phyloP scores from a whole-genome alignment of 768 basidiomycete genomes.

The Psilocybe tampanensis region DNA sequence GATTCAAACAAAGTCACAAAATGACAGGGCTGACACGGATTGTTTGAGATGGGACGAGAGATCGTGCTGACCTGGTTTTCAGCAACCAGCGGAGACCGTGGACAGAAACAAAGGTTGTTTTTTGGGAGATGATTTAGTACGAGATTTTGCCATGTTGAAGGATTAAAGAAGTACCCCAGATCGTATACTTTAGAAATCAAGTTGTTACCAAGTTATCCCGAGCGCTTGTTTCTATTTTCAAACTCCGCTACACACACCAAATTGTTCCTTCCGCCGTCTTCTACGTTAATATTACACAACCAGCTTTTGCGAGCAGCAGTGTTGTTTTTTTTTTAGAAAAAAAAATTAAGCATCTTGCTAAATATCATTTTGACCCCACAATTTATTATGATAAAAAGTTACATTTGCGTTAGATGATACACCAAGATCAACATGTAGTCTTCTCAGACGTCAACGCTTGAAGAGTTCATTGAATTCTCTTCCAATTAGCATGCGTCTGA shows the following conservation, averaged over 20 bases:
- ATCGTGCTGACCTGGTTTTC: constrained; percentile 1
- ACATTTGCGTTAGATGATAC: too few relatives aligned
- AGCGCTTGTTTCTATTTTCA: constrained; percentile 13
- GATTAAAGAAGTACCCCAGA: constrained; percentile 16
- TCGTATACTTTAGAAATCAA: constrained; percentile 12
- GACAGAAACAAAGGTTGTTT: not conserved
- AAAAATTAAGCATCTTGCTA: too few relatives aligned
- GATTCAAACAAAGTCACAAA: constrained; percentile 1
- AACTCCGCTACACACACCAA: constrained; percentile 17
- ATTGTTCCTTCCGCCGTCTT: not conserved
- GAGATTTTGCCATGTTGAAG: constrained; percentile 6
- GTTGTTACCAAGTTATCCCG: constrained; percentile 11
- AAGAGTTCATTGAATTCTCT: constrained; percentile 85
- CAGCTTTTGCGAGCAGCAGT: too few relatives aligned
- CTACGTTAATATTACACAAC: not conserved
- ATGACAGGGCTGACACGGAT: constrained; percentile 20
- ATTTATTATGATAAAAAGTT: too few relatives aligned
- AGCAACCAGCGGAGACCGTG: constrained; percentile 7
- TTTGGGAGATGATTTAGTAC: not conserved
- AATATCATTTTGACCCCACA: too few relatives aligned
- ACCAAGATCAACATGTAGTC: too few relatives aligned
- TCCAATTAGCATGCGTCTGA: constrained; percentile 91
- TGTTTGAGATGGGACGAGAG: not conserved
- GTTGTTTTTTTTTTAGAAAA: too few relatives aligned
- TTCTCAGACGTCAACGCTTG: constrained; percentile 32